phyloP scores from a whole-genome alignment of 352 stramenopile genomes.

The Blastocystis sp. region DNA sequence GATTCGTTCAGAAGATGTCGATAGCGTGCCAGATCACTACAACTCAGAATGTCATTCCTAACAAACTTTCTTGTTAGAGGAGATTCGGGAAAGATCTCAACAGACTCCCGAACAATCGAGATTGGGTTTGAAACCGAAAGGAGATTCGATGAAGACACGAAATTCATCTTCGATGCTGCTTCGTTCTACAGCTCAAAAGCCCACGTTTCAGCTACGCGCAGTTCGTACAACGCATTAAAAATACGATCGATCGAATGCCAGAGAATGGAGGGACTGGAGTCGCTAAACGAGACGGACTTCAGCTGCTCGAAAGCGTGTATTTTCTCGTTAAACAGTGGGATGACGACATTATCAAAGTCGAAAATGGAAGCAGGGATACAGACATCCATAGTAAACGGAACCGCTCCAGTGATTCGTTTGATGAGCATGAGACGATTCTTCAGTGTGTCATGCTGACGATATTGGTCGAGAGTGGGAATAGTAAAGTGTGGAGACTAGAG shows the following conservation, averaged over 20 bases:
- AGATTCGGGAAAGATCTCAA: neutral
- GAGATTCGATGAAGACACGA: neutral
- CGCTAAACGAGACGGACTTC: slow-evolving; percentile 4
- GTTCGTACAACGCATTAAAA: neutral
- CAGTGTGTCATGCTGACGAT: neutral
- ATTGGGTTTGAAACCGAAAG: neutral
- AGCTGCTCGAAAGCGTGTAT: neutral
- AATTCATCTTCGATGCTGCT: neutral
- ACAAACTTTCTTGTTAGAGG: neutral
- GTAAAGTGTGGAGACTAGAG: neutral
- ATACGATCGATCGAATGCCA: neutral
- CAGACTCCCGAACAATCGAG: neutral
- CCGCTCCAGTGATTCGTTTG: neutral
- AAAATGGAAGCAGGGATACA: neutral
- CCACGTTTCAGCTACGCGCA: neutral
- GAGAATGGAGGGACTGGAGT: neutral
- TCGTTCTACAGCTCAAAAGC: neutral
- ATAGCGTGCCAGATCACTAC: neutral
- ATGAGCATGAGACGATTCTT: neutral
- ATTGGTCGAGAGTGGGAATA: neutral
- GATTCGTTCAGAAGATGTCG: neutral
- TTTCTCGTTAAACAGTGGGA: slow-evolving; percentile 17
- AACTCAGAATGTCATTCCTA: neutral
- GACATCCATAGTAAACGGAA: neutral
- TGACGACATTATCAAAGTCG: neutral